Percentiles rank a stretch among this genome's conserved stretches.
Evolutionary conservation across 306 rosid species (phyloP).

Genomic region (Quercus parvula): DNA sequence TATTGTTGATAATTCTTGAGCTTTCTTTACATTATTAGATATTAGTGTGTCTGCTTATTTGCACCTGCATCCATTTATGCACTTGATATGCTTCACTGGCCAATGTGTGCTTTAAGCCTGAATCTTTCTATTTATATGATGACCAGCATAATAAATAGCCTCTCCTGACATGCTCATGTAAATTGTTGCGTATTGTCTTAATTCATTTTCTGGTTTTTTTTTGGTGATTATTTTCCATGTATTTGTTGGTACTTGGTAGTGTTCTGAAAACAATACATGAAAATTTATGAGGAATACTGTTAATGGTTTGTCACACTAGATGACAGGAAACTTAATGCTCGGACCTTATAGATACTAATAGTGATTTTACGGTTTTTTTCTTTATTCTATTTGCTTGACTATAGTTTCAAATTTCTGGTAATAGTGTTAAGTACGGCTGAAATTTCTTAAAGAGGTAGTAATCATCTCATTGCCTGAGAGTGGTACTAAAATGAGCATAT

Average conservation of each 20-base stretch:
- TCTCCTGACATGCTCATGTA: background rate
- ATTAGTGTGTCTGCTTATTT: background rate
- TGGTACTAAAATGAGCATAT: conserved; percentile 19
- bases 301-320: no score
- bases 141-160: background rate
- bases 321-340: no score
- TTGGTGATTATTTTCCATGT: background rate
- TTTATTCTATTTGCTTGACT: background rate
- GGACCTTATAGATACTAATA: background rate
- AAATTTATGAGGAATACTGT: no score
- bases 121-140: background rate
- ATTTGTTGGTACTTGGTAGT: background rate
- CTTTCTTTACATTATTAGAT: background rate
- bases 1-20: background rate
- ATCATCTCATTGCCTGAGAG: conserved; percentile 22
- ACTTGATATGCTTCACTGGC: background rate
- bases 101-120: background rate
- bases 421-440: background rate
- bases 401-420: background rate
- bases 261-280: background rate
- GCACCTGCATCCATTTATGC: background rate
- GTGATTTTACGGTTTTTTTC: background rate
- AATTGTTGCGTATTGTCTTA: background rate
- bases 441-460: background rate
- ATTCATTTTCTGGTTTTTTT: background rate